Base-by-base conservation (phyloP, 1,284 basidiomycete species). In the Trametes sp. region DNA sequence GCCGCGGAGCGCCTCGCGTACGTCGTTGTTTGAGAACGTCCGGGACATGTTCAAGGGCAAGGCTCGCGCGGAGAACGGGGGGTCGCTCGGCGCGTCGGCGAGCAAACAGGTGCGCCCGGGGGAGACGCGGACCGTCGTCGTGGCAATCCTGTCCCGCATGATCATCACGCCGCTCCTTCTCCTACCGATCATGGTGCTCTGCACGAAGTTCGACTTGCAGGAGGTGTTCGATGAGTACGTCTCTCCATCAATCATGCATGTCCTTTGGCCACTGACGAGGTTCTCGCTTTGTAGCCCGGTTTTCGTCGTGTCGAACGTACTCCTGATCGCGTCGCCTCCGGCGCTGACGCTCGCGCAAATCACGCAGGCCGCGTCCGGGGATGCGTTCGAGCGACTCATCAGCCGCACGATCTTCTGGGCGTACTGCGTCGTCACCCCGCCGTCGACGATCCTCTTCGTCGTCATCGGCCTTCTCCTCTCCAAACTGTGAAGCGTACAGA, bases 371-470 rank as follows among this genome's bases (percentile, higher is more conserved):
- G 92, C 88, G 2, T 90, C 89, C 0, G 93, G 93, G 11, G 93
- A 95, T 72, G 90, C 93, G 0, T 97, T 98, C 73, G 96, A 98
- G 77, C 82, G 94, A 7, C 84, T 98, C 53, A 94, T 98, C 72
- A 90, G 87, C 63, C 80, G 87, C 28, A 93, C 92, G 0, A 88
- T 94, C 55, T 94, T 93, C 74, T 93, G 92, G 92, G 82, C 87
- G 3, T 94, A 93, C 70, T 92, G 89, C 72, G 78, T 94, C 26
- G 80, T 95, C 57, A 95, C 94, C 0, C 93, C 95, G 3, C 92
- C 92, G 2, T 81, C 90, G 33, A 93, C 89, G 52, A 87, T 95
- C 61, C 71, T 84, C 21, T 91, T 88, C 72, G 90, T 95, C 50
- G 84, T 95, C 51, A 72, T 94, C 19, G 93, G 92, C 0, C 76